Conservation (phyloP, 1,139 yeast genomes). For the Zygoascus meyerae region DNA sequence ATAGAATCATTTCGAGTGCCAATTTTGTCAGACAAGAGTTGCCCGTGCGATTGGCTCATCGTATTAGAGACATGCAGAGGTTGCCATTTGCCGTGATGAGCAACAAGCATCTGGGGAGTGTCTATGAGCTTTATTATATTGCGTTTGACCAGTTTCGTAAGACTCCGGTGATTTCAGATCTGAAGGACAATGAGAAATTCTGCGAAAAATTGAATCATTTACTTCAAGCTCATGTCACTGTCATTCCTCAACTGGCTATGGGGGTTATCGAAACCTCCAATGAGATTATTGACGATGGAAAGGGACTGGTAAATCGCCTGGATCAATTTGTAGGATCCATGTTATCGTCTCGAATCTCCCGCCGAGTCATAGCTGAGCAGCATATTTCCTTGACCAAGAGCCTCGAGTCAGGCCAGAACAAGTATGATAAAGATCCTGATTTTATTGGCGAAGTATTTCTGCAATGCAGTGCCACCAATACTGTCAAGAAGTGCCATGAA, state of each 20-base stretch:
- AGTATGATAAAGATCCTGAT: constrained; percentile 43
- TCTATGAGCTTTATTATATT: constrained; percentile 81
- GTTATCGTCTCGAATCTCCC: constrained; percentile 77
- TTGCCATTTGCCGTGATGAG: constrained; percentile 80
- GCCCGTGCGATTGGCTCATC: constrained; percentile 75
- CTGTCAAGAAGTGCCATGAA: constrained; percentile 52
- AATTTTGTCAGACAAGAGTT: constrained; percentile 82
- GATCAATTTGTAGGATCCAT: constrained; percentile 71
- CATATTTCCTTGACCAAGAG: constrained; percentile 73
- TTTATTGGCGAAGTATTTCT: constrained; percentile 85
- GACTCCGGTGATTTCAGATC: constrained; percentile 56
- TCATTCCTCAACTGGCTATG: constrained; percentile 84
- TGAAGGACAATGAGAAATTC: constrained; percentile 70
- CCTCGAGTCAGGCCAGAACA: constrained; percentile 37
- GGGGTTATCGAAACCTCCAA: constrained; percentile 83
- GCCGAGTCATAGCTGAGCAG: constrained; percentile 87
- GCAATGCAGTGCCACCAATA: constrained; percentile 68
- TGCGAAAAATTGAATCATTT: constrained; percentile 57
- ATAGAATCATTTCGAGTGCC: constrained; percentile 74
- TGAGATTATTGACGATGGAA: constrained; percentile 47
- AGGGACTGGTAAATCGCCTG: constrained; percentile 52
- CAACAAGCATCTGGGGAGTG: constrained; percentile 78
- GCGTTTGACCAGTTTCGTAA: constrained; percentile 81
- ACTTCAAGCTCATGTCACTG: constrained; percentile 66
- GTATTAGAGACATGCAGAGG: constrained; percentile 71